Conservation (phyloP, 179 eudicot species). For the Gypsophila paniculata region DNA sequence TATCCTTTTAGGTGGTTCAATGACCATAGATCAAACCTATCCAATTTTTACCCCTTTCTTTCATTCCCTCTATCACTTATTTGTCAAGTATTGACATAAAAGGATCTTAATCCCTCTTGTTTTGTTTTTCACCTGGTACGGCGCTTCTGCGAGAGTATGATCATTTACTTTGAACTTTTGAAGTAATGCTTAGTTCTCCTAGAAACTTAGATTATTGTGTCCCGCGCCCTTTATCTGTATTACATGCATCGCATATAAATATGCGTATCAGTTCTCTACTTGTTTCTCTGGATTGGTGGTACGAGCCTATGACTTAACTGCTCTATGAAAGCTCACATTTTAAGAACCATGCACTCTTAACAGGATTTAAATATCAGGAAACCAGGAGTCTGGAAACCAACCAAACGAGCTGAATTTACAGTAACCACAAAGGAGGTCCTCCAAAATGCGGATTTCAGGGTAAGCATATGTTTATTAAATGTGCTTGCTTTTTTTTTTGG, state of each 20-base stretch:
- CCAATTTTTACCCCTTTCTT: neutral
- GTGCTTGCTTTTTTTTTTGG: neutral
- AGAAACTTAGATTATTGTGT: neutral
- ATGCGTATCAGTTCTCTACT: neutral
- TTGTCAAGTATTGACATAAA: neutral
- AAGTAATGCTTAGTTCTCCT: no score
- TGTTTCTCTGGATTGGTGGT: neutral
- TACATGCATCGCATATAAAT: neutral
- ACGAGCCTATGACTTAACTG: neutral
- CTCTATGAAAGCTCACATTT: neutral
- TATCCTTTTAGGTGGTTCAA: no score
- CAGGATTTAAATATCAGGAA: conserved; percentile 76
- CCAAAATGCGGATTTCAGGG: conserved; percentile 81
- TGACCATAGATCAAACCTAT: no score
- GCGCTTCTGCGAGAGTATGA: no score
- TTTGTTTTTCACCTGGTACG: no score
- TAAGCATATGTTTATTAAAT: conserved; percentile 27
- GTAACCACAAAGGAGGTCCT: conserved; percentile 71
- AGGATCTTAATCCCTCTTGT: neutral
- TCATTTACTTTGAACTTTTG: no score
- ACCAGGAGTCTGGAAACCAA: conserved; percentile 53
- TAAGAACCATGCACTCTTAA: conserved; percentile 7
- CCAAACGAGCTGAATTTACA: conserved; percentile 50
- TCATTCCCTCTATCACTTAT: neutral
- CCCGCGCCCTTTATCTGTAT: neutral